A percentile compares a stretch with the other conserved stretches of the same genome.
These are phyloP conservation scores for Boletus hoseneyae DNA, from an alignment of 1,284 basidiomycete genomes.

Conservation along the genomic window DNA sequence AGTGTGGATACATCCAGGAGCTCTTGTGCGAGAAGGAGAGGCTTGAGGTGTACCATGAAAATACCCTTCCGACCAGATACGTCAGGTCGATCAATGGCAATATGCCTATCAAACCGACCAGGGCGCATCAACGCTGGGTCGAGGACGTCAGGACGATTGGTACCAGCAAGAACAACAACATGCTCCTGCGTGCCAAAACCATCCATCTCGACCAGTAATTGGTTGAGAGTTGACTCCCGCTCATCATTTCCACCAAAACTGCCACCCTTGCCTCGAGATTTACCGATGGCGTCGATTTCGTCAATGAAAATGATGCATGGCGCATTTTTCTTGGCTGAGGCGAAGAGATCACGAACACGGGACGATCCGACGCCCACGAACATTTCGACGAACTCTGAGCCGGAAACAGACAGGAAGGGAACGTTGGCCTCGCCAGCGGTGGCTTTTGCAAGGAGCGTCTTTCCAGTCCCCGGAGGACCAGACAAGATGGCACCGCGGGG, in stretches of 20 bases:
- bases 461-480: constrained; percentile 98
- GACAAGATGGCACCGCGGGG: constrained; percentile 97
- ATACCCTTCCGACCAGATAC: constrained; percentile 93
- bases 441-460: constrained; percentile 97
- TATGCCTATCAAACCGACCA: constrained; percentile 96
- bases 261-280: constrained; percentile 87
- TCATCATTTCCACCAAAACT: constrained; percentile 96
- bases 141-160: constrained; percentile 95
- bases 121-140: constrained; percentile 95
- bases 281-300: constrained; percentile 98
- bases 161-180: constrained; percentile 95
- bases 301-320: constrained; percentile 99
- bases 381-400: constrained; percentile 99
- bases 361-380: constrained; percentile 99
- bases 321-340: constrained; percentile 95
- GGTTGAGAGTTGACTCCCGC: constrained; percentile 96
- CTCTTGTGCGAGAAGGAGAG: constrained; percentile 67
- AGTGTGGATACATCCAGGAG: constrained; percentile 62
- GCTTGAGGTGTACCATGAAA: constrained; percentile 89
- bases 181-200: constrained; percentile 96
- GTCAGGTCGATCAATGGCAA: constrained; percentile 94
- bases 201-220: constrained; percentile 99
- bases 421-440: constrained; percentile 97
- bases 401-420: constrained; percentile 97
- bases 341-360: constrained; percentile 95